These are phyloP conservation scores for Bombardia bombarda DNA, from an alignment of 495 filamentous ascomycete species.

Conservation along the genomic window DNA sequence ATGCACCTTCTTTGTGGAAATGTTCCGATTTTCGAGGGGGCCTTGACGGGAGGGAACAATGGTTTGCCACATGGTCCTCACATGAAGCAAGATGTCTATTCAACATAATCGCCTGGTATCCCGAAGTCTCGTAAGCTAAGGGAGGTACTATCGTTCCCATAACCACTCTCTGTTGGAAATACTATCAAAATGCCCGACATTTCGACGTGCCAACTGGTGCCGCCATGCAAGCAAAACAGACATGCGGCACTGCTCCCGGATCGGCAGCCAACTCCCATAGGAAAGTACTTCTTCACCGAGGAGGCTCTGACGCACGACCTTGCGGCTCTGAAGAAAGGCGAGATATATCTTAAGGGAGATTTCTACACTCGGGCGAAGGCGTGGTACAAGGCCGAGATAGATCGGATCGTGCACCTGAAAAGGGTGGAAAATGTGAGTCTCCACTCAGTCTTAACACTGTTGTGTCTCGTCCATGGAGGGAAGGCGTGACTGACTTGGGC, in stretches of 20 bases:
- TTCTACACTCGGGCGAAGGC: constrained; percentile 17
- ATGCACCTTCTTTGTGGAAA: too few relatives aligned
- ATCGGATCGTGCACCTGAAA: constrained; percentile 10
- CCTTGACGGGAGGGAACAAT: too few relatives aligned
- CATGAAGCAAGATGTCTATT: too few relatives aligned
- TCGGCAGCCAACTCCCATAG: not conserved
- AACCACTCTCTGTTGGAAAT: too few relatives aligned
- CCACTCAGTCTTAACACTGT: too few relatives aligned
- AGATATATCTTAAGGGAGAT: constrained; percentile 11
- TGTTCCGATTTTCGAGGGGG: too few relatives aligned
- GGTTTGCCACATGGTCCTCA: too few relatives aligned
- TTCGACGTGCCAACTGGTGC: not conserved
- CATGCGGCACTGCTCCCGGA: not conserved
- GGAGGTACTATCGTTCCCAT: too few relatives aligned
- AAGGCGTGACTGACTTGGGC: not conserved
- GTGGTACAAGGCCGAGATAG: constrained; percentile 27
- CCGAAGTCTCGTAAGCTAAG: too few relatives aligned
- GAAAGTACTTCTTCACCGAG: constrained; percentile 13
- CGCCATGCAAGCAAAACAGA: not conserved
- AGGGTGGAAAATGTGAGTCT: constrained; percentile 4
- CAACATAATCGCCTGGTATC: too few relatives aligned
- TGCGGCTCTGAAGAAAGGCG: constrained; percentile 10
- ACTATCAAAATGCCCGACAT: too few relatives aligned
- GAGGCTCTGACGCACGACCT: constrained; percentile 14
- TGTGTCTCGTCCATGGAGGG: not conserved